Evolutionary conservation across 1,139 yeast species (phyloP).

Genomic region (Scheffersomyces insectosa): DNA sequence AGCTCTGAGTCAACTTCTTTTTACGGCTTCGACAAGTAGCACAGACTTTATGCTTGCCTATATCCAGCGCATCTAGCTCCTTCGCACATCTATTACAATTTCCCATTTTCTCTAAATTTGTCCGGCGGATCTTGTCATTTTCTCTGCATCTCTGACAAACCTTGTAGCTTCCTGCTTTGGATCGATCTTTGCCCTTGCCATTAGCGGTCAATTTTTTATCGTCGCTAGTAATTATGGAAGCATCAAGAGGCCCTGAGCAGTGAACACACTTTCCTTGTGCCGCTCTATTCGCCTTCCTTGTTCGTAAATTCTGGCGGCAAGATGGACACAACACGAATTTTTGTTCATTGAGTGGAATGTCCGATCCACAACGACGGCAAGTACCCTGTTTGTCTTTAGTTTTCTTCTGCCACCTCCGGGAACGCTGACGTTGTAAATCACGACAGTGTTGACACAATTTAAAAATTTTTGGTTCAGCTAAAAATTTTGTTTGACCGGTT

Average conservation of each 20-base stretch:
- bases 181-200: conserved; percentile 15
- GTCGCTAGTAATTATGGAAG: conserved; percentile 34
- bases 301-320: conserved; percentile 56
- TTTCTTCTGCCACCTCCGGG: conserved; percentile 63
- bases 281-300: conserved; percentile 57
- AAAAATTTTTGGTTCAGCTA: conserved; percentile 49
- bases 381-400: conserved; percentile 63
- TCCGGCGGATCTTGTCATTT: conserved; percentile 58
- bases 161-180: conserved; percentile 43
- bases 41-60: conserved; percentile 59
- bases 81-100: conserved; percentile 64
- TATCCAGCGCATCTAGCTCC: conserved; percentile 42
- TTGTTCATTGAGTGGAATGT: conserved; percentile 50
- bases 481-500: conserved; percentile 22
- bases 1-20: conserved; percentile 32
- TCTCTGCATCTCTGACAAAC: conserved; percentile 66
- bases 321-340: conserved; percentile 59
- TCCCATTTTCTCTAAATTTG: conserved; percentile 56
- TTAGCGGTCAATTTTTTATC: conserved; percentile 13
- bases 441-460: conserved; percentile 66
- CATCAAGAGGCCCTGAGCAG: conserved; percentile 61
- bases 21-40: conserved; percentile 52
- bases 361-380: conserved; percentile 63
- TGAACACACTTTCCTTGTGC: conserved; percentile 69
- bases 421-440: conserved; percentile 60